Evolutionary conservation across 1,139 yeast species (phyloP).

Genomic region (Geotrichum restrictum): DNA sequence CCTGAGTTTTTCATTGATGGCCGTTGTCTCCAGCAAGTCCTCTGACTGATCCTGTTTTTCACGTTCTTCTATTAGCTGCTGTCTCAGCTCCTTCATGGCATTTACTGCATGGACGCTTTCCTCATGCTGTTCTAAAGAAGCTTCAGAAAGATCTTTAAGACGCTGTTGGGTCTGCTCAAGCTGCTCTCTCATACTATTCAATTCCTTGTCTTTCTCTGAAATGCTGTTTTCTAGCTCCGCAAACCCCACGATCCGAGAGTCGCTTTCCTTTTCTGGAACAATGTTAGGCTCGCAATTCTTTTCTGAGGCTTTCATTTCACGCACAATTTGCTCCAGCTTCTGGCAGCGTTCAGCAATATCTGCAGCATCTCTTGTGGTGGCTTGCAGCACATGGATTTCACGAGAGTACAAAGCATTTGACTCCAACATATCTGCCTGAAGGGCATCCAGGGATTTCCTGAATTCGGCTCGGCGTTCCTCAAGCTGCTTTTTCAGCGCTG

Average conservation of each 20-base stretch:
- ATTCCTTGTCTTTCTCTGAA: constrained; percentile 34
- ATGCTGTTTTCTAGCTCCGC: constrained; percentile 37
- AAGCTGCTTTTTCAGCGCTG: constrained; percentile 30
- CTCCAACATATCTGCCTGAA: constrained; percentile 34
- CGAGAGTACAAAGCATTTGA: constrained; percentile 30
- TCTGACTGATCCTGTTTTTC: neutral
- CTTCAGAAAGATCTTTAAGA: constrained; percentile 19
- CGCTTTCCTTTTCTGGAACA: constrained; percentile 30
- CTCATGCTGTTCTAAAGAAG: neutral
- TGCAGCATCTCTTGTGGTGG: constrained; percentile 28
- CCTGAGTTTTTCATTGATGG: neutral
- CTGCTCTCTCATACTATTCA: constrained; percentile 30
- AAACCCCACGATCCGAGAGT: constrained; percentile 29
- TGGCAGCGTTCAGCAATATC: constrained; percentile 26
- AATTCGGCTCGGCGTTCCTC: constrained; percentile 38
- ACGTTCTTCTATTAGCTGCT: neutral
- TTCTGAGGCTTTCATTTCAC: constrained; percentile 25
- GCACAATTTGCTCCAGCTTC: constrained; percentile 28
- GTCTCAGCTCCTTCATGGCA: neutral
- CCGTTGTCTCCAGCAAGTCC: neutral
- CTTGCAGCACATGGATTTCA: constrained; percentile 30
- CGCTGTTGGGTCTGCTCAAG: constrained; percentile 30
- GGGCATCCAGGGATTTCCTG: constrained; percentile 33
- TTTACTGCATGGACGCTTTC: neutral
- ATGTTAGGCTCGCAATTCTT: constrained; percentile 17